Conservation (phyloP, 805 yeast species). For the Candida xiaguanensis region DNA sequence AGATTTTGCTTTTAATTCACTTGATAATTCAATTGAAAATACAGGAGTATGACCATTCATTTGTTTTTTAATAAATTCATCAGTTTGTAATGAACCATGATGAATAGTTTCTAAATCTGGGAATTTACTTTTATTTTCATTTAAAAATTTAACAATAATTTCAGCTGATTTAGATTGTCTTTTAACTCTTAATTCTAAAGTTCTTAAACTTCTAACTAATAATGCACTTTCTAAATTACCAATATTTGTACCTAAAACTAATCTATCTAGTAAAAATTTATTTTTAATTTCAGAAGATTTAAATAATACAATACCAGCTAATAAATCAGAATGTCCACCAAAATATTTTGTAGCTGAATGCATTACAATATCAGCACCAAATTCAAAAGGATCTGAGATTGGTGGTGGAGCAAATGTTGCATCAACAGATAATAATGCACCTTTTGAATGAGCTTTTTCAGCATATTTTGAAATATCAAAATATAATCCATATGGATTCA, state of each 20-base stretch:
- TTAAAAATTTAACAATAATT: constrained; percentile 55
- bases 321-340: constrained; percentile 92
- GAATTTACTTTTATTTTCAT: constrained; percentile 44
- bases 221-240: constrained; percentile 75
- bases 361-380: constrained; percentile 85
- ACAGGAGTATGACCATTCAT: constrained; percentile 66
- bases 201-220: constrained; percentile 74
- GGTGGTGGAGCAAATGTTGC: constrained; percentile 96
- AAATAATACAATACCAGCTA: constrained; percentile 78
- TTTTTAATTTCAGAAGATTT: constrained; percentile 46
- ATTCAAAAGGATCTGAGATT: constrained; percentile 71
- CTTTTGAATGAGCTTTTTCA: constrained; percentile 67
- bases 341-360: constrained; percentile 93
- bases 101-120: constrained; percentile 48
- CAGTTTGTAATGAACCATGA: constrained; percentile 78
- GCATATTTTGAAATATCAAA: constrained; percentile 63
- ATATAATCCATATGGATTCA: constrained; percentile 75
- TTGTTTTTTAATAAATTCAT: constrained; percentile 63
- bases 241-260: constrained; percentile 72
- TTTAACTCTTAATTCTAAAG: constrained; percentile 67
- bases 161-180: constrained; percentile 64
- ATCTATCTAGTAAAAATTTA: constrained; percentile 57
- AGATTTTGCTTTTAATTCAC: constrained; percentile 53
- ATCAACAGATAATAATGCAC: constrained; percentile 72
- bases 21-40: constrained; percentile 59